Conservation (phyloP, 495 filamentous ascomycete species). For the Tetracladium marchalianum region DNA sequence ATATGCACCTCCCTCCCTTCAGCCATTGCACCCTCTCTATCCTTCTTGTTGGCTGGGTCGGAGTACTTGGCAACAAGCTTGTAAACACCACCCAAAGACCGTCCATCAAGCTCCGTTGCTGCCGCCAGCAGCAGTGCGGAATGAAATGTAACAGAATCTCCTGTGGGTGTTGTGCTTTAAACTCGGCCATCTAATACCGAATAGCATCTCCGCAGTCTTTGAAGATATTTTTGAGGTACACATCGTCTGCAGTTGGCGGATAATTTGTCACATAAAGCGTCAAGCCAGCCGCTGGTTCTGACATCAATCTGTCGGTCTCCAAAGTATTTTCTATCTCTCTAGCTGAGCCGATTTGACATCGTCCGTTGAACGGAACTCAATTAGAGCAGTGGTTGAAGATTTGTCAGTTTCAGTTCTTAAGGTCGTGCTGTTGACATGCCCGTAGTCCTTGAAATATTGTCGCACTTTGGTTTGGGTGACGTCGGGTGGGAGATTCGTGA, state of each 20-base stretch:
- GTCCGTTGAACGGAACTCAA: conserved; percentile 76
- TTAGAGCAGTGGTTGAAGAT: conserved; percentile 55
- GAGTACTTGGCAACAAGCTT: conserved; percentile 73
- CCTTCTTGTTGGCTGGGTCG: conserved; percentile 64
- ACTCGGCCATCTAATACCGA: conserved; percentile 81
- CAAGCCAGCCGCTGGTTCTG: conserved; percentile 55
- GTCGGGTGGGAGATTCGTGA: conserved; percentile 60
- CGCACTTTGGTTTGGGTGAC: conserved; percentile 63
- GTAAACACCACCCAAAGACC: conserved; percentile 50
- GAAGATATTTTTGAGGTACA: conserved; percentile 69
- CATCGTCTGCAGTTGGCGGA: conserved; percentile 74
- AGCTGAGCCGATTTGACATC: conserved; percentile 74
- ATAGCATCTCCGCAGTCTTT: conserved; percentile 65
- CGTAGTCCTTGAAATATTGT: conserved; percentile 85
- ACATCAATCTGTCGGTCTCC: conserved; percentile 62
- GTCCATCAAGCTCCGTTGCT: conserved; percentile 63
- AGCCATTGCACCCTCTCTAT: conserved; percentile 68
- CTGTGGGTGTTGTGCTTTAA: conserved; percentile 80
- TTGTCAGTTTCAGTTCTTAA: conserved; percentile 46
- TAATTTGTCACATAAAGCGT: conserved; percentile 91
- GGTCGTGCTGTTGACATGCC: conserved; percentile 67
- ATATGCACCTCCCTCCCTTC: conserved; percentile 87
- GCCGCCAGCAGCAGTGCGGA: conserved; percentile 50
- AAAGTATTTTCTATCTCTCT: conserved; percentile 65
- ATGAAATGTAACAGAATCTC: conserved; percentile 91